Evolutionary conservation across 164 flowering plant species (phyloP), one percentile per base, ranked within the genome.

Genomic region (Cinnamomum micranthum): DNA sequence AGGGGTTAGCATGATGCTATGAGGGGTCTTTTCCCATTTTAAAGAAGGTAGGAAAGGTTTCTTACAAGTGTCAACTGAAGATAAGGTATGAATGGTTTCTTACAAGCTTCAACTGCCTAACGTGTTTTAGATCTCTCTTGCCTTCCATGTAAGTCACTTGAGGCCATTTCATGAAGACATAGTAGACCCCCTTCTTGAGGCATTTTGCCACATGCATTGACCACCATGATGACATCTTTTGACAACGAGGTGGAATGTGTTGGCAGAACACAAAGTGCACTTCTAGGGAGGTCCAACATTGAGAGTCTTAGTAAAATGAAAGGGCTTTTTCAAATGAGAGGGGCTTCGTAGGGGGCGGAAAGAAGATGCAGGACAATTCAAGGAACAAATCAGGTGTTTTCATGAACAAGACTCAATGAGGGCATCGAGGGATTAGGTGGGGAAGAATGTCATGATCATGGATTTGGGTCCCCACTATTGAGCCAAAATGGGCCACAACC

Each of bases 101-200:
- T 71, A 71, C 24, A 19, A 23, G 25, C 31, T 41, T 41, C 47
- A 41, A 41, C 47, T 6, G 10, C 47, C 10, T 41, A 41, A 6
- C 10, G 2, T 1, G 10, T 41, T 41, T 11, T 7, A 41, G 47
- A 41, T 41, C 47, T 41, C 35, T 9, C 11, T 41, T 41, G 72
- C 17, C 71, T 68, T 68, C 23, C 71, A 68, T 68, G 71, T 27
- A 13, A 50, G 72, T 22, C 4, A 3, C 15, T 23, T 70, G 19
- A 70, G 22, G 72, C 72, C 27, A 47, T 50, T n/a, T 22, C 72
- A 70, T 70, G 59, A 23, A 24, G 60, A 68, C 71, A 20, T 70
- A 15, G 27, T 47, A 50, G 31, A 24, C 28, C 20, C 3, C 10
- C 47, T 9, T 11, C 33, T 19, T 11, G 12, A 50, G 23, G 60